These are phyloP conservation scores for Poteriospumella lacustris DNA, from an alignment of 108 stramenopile species.

Conservation along the genomic window DNA sequence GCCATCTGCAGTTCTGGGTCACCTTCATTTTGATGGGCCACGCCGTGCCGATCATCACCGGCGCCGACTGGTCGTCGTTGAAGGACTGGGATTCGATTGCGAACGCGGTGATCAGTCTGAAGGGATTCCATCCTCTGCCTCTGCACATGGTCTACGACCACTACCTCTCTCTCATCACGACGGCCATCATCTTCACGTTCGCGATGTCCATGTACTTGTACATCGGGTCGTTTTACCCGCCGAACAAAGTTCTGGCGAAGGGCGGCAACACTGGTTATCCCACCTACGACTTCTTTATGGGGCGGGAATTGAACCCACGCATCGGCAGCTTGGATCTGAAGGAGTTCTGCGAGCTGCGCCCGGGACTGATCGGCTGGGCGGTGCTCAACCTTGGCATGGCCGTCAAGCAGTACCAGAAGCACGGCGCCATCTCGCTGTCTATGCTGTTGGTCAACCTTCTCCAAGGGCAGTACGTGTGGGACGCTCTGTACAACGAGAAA, in stretches of 20 bases:
- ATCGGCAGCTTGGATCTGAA: slow-evolving; percentile 80
- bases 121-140: slow-evolving; percentile 55
- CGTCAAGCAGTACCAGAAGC: slow-evolving; percentile 66
- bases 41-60: slow-evolving; percentile 50
- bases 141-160: slow-evolving; percentile 69
- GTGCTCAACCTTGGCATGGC: slow-evolving; percentile 72
- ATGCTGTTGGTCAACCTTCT: slow-evolving; percentile 82
- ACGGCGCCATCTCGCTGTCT: slow-evolving; percentile 70
- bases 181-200: slow-evolving; percentile 54
- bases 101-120: not conserved
- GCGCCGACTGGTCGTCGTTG: too few species aligned
- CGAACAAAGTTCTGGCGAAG: slow-evolving; percentile 63
- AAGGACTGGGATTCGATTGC: too few species aligned
- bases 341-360: slow-evolving; percentile 90
- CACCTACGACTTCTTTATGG: slow-evolving; percentile 91
- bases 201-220: slow-evolving; percentile 68
- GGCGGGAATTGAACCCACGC: slow-evolving; percentile 94
- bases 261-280: slow-evolving; percentile 73
- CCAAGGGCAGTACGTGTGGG: slow-evolving; percentile 94
- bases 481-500: slow-evolving; percentile 83
- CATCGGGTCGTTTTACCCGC: slow-evolving; percentile 55
- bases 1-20: slow-evolving; percentile 86
- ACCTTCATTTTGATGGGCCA: slow-evolving; percentile 55
- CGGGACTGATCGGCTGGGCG: slow-evolving; percentile 84
- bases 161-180: slow-evolving; percentile 53